A percentile compares a stretch with the other conserved stretches of the same genome.
These are phyloP conservation scores for Scenedesmus sp. DNA, from an alignment of 163 green algal genomes.

Conservation along the genomic window DNA sequence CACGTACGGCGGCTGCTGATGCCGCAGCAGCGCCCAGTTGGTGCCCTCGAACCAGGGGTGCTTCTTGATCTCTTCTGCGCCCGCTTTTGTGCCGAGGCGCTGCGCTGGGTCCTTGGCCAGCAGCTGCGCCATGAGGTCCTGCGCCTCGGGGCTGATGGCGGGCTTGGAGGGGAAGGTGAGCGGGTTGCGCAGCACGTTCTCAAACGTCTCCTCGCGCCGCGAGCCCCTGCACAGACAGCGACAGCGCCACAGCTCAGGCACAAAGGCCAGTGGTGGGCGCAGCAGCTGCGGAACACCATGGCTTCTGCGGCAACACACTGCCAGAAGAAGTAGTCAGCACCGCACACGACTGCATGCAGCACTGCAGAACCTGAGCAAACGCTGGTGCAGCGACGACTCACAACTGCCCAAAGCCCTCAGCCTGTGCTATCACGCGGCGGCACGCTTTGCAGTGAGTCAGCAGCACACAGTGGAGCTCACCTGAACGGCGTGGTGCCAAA, in stretches of 20 bases:
- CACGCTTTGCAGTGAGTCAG: too few species aligned
- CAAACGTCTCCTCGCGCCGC: constrained; percentile 91
- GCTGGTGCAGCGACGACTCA: too few species aligned
- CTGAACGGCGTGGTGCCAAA: constrained; percentile 94
- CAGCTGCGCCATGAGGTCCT: constrained; percentile 86
- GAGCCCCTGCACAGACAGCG: constrained; percentile 53
- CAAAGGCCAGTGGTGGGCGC: too few species aligned
- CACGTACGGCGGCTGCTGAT: constrained; percentile 79
- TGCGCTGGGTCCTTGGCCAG: constrained; percentile 85
- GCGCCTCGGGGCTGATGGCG: constrained; percentile 58
- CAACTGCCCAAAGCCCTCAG: too few species aligned
- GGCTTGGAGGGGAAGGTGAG: constrained; percentile 77
- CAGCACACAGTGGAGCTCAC: background rate
- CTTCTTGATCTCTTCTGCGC: constrained; percentile 96
- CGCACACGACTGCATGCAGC: too few species aligned
- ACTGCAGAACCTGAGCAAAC: too few species aligned
- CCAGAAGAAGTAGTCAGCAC: too few species aligned
- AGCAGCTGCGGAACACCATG: too few species aligned
- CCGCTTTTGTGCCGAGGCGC: constrained; percentile 82
- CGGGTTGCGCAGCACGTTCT: constrained; percentile 86
- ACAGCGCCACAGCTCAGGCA: background rate
- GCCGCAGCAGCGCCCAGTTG: constrained; percentile 94
- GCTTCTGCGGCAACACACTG: too few species aligned
- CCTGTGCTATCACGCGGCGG: too few species aligned
- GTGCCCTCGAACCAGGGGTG: constrained; percentile 95